Evolutionary conservation across 768 basidiomycete species (phyloP).

Genomic region (Jaapia argillacea): DNA sequence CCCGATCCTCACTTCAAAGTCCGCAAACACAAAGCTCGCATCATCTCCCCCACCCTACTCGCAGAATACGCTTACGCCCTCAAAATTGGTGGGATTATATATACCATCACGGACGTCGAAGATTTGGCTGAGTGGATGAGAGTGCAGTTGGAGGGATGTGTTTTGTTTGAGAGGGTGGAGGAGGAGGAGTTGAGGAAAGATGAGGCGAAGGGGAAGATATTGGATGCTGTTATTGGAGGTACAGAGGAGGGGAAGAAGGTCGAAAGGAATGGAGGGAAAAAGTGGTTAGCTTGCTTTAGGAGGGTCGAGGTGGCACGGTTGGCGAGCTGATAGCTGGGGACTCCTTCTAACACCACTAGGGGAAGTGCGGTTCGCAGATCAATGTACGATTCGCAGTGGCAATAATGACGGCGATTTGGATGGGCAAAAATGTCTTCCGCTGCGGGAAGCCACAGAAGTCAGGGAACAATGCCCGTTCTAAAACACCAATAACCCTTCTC

Average conservation of each 20-base stretch:
- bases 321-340: no score
- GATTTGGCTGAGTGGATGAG: slow-evolving; percentile 97
- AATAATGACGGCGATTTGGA: no score
- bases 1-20: slow-evolving; percentile 98
- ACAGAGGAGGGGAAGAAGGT: slow-evolving; percentile 99
- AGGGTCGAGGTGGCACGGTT: slow-evolving; percentile 32
- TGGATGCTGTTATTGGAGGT: slow-evolving; percentile 74
- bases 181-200: slow-evolving; percentile 67
- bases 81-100: slow-evolving; percentile 87
- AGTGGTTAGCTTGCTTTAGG: slow-evolving; percentile 88
- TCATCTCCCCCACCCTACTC: slow-evolving; percentile 93
- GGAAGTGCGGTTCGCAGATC: no score
- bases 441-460: no score
- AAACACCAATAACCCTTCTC: no score
- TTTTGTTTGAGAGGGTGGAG: slow-evolving; percentile 73
- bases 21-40: slow-evolving; percentile 97
- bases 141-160: slow-evolving; percentile 77
- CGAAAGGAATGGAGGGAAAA: slow-evolving; percentile 80
- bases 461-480: no score
- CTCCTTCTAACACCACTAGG: no score
- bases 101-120: slow-evolving; percentile 95
- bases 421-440: no score
- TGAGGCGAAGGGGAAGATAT: slow-evolving; percentile 63
- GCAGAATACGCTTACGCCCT: slow-evolving; percentile 96
- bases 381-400: no score